phyloP scores from a whole-genome alignment of 306 rosid species.

The Parietaria judaica region DNA sequence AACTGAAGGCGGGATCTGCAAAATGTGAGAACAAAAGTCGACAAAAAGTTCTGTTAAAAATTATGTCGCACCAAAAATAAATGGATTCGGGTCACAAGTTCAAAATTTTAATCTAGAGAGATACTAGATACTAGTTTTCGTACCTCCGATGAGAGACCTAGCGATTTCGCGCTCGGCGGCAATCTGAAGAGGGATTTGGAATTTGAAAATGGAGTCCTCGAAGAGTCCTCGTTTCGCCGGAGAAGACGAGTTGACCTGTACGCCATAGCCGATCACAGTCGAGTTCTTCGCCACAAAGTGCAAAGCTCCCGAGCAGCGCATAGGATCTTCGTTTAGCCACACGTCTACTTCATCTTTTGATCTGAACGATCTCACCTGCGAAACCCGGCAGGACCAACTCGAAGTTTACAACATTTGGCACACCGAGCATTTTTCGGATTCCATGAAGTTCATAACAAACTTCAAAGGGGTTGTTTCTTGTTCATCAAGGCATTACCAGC shows the following conservation, averaged over 20 bases:
- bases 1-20: slow-evolving; percentile 58
- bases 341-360: slow-evolving; percentile 42
- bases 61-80: too few species aligned
- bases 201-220: slow-evolving; percentile 49
- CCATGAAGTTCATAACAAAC: background rate
- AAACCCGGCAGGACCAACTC: background rate
- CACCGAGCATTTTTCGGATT: too few species aligned
- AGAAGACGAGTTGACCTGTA: slow-evolving; percentile 67
- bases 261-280: slow-evolving; percentile 56
- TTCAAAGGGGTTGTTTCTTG: background rate
- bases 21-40: too few species aligned
- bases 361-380: slow-evolving; percentile 46
- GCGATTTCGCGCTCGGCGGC: slow-evolving; percentile 90
- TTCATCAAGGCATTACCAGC: too few species aligned
- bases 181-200: slow-evolving; percentile 81
- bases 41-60: too few species aligned
- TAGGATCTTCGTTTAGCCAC: slow-evolving; percentile 57
- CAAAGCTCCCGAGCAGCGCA: slow-evolving; percentile 63
- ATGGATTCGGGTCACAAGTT: too few species aligned
- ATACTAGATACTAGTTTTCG: slow-evolving; percentile 2
- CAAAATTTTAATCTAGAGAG: too few species aligned
- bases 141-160: slow-evolving; percentile 72
- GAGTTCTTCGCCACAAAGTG: slow-evolving; percentile 49
- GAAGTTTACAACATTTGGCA: background rate
- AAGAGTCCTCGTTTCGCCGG: slow-evolving; percentile 30